Percentiles rank a stretch among this genome's conserved stretches.
Conservation (phyloP, 768 basidiomycete species). For the Tulasnella sp. region DNA sequence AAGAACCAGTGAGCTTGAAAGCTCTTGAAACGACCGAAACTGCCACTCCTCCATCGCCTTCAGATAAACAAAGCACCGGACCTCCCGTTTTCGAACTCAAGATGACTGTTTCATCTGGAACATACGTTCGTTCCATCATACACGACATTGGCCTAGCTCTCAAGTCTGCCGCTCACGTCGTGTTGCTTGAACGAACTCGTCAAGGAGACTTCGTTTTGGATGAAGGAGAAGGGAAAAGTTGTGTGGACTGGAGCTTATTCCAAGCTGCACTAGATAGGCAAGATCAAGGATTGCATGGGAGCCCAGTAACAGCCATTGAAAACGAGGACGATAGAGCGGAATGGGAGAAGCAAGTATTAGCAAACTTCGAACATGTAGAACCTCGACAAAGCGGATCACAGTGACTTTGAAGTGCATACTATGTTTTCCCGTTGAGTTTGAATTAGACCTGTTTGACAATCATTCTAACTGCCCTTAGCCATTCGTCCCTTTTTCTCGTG, state of each 20-base stretch:
- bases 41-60: background rate
- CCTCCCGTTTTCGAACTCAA: conserved; percentile 75
- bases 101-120: conserved; percentile 93
- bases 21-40: background rate
- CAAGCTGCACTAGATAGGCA: conserved; percentile 40
- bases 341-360: conserved; percentile 77
- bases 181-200: conserved; percentile 73
- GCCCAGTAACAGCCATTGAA: background rate
- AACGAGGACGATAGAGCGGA: conserved; percentile 55
- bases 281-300: conserved; percentile 33
- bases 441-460: no score
- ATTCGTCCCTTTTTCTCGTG: no score
- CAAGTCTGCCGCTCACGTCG: conserved; percentile 85
- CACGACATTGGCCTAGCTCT: conserved; percentile 81
- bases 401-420: no score
- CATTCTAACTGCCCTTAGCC: no score
- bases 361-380: no score
- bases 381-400: no score
- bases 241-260: conserved; percentile 66
- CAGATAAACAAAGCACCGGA: background rate
- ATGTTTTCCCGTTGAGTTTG: no score
- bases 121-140: conserved; percentile 90
- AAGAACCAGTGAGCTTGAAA: no score
- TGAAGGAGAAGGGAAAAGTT: conserved; percentile 38
- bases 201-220: conserved; percentile 57